Percentiles rank a stretch among this genome's conserved stretches.
Evolutionary conservation across 257 asterid genomes (phyloP).

Genomic region (Gardenia jasminoides): DNA sequence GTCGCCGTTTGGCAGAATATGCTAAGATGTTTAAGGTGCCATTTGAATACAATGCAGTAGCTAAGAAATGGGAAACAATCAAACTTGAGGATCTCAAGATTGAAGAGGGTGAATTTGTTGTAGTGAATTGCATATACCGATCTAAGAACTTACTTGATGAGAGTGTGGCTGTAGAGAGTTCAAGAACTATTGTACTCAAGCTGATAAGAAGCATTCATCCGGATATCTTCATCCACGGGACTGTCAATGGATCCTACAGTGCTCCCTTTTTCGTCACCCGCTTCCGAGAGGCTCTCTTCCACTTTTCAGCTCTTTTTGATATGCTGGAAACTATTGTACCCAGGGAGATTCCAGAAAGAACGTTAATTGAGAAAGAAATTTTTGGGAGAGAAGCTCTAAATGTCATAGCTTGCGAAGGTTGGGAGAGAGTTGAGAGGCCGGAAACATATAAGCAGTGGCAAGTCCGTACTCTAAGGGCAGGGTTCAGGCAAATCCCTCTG

Average conservation of each 20-base stretch:
- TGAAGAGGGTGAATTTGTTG: conserved; percentile 20
- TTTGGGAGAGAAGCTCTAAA: conserved; percentile 28
- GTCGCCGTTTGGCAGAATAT: conserved; percentile 23
- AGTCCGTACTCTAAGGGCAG: conserved; percentile 23
- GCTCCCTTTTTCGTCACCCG: conserved; percentile 29
- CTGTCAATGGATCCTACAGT: conserved; percentile 23
- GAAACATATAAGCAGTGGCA: conserved; percentile 34
- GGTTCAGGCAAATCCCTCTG: conserved; percentile 18
- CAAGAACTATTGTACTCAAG: conserved; percentile 20
- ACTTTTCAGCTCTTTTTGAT: conserved; percentile 27
- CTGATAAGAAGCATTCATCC: conserved; percentile 19
- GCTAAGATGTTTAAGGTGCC: conserved; percentile 23
- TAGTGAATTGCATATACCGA: conserved; percentile 21
- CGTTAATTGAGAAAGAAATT: conserved; percentile 20
- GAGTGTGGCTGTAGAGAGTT: conserved; percentile 18
- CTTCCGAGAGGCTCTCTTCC: conserved; percentile 29
- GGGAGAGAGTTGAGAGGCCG: conserved; percentile 32
- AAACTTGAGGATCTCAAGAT: conserved; percentile 20
- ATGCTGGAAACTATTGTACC: conserved; percentile 27
- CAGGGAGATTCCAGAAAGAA: conserved; percentile 20
- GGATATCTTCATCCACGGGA: conserved; percentile 24
- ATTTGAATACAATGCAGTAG: conserved; percentile 23
- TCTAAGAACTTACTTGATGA: conserved; percentile 19
- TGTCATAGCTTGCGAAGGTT: conserved; percentile 29
- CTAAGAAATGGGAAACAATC: conserved; percentile 23